Evolutionary conservation across 169 alveolate species (phyloP).

Genomic region (Sarcocystis neurona): DNA sequence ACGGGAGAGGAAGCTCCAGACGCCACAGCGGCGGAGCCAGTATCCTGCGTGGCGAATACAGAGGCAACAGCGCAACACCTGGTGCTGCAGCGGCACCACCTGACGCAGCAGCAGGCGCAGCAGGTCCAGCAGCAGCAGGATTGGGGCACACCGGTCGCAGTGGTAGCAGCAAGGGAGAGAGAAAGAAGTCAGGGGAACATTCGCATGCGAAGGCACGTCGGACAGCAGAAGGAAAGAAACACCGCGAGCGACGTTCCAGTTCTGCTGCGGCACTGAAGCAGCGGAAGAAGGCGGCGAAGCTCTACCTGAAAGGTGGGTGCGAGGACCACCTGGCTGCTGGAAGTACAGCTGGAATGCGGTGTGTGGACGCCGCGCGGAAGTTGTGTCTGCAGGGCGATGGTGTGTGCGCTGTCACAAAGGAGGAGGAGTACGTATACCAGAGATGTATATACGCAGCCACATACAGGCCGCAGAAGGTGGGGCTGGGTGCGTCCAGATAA

Average conservation of each 20-base stretch:
- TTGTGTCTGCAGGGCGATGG: neutral
- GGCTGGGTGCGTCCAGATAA: neutral
- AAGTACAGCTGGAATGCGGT: neutral
- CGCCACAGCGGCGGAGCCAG: too few species aligned
- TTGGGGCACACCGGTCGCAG: too few species aligned
- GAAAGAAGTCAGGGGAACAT: neutral
- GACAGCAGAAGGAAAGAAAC: too few species aligned
- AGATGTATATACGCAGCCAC: neutral
- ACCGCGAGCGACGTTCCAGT: too few species aligned
- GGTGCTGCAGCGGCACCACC: too few species aligned
- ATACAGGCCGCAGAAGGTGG: neutral
- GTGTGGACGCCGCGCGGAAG: neutral
- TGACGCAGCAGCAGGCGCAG: too few species aligned
- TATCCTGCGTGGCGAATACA: too few species aligned
- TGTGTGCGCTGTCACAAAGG: neutral
- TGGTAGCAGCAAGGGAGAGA: neutral
- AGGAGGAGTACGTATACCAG: neutral
- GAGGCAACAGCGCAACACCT: too few species aligned
- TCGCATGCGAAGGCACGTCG: neutral
- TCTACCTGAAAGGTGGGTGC: neutral
- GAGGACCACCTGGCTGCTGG: too few species aligned
- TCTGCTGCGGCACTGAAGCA: too few species aligned
- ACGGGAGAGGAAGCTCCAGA: too few species aligned
- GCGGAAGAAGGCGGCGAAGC: constrained; percentile 14
- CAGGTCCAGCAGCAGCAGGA: too few species aligned